Base-by-base conservation (phyloP, 2,329 filamentous ascomycete genomes). In the Magnaporthales sp. region DNA sequence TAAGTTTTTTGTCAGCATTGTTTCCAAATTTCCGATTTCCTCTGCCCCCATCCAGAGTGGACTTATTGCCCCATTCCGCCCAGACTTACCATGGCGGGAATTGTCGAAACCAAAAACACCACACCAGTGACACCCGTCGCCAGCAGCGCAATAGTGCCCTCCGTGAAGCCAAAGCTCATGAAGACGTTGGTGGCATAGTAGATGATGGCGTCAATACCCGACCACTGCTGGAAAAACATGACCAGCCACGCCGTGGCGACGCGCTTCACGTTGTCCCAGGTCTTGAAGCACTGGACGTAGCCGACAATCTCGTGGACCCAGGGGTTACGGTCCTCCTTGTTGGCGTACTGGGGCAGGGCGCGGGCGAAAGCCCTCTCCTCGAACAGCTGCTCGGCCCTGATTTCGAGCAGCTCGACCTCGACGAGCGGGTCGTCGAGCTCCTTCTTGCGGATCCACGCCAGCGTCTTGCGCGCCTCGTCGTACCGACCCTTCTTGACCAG, bases 61-160 rank as follows among this genome's bases (percentile, higher is more conserved):
- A 46, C 24, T 26, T 58, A 9, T 58, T 58, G 24, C 22, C 54
- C 4, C 10, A 13, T 24, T 26, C 15, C 54, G n/a, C 15, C n/a
- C 54, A 26, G 8, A 58, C 54, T 58, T 58, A 58, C 54, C 32
- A 64, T 54, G 63, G 63, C 63, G 8, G 63, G 63, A 19, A 68
- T n/a, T 1, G 78, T 76, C 10, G 71, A 73, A 3, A 73, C 38
- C 29, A 79, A 74, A 67, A 80, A 71, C 68, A 88, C 83, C 2
- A 88, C 83, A 30, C 86, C 86, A 68, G 87, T 88, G 65, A 89
- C 83, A 26, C 86, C 86, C 1, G 86, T 89, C 0, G 86, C 86
- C 13, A 88, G 77, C 68, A 89, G 81, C 13, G 82, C 81, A 4
- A 82, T 83, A 66, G 84, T 89, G 27, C 83, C 85, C 5, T 85